Evolutionary conservation across 208 protist genomes (phyloP), one percentile per base, ranked within the genome.

Genomic region (Leishmania major): DNA sequence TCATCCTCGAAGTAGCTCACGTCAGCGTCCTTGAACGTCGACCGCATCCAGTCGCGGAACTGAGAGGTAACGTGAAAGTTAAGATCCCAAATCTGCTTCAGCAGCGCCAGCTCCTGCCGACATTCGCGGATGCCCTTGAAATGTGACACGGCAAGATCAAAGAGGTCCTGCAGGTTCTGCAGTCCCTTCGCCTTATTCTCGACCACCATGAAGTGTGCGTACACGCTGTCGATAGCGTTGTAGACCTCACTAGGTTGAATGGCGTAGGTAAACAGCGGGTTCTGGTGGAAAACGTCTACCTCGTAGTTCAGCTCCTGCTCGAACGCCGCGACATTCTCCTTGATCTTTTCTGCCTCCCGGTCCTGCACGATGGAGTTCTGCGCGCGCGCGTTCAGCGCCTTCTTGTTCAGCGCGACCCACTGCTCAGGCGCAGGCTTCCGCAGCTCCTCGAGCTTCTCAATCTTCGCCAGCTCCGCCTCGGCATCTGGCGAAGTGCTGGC

Each of bases 71-170:
- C 94, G 83, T 98, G 97, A 69, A 95, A 93, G 78, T 96, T 95
- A 10, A 99, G 79, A 89, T 99, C 97, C 97, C 97, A 99, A 72
- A 99, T 93, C 71, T 98, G 95, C 84, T 98, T 98, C 72, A 99
- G 83, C 82, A 97, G 87, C 89, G 96, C 92, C 62, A 98, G 84
- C 77, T 99, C 95, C 82, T 97, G 90, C 5, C 97, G 90, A 80
- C 96, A 98, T 67, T 98, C 95, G 53, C 93, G 89, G 77, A 99
- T 96, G 82, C 94, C 91, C 78, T 98, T 96, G 78, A 98, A 98
- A 62, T 99, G 96, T 35, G 97, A 98, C 28, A 93, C 85, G 49
- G 91, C 94, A 66, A 99, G 86, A 83, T 99, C 98, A 83, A 99
- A 99, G 25, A 99, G 90, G 78, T 99, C 96, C 83, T 99, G 95